Conservation (phyloP, 176 grass and related monocot species). For the Zoysia japonica region DNA sequence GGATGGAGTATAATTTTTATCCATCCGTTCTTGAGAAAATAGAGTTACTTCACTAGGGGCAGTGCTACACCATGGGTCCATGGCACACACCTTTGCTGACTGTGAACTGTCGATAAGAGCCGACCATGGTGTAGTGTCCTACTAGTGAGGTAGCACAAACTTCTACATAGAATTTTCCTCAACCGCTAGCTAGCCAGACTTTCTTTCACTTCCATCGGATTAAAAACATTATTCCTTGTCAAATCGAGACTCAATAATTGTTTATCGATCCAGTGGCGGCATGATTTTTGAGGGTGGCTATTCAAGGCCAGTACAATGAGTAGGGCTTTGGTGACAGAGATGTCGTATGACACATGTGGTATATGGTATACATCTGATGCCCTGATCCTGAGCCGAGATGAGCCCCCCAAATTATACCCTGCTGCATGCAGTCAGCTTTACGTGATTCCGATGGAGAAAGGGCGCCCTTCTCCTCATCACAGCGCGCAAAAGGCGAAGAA, state of each 20-base stretch:
- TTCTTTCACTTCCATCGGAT: neutral
- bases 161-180: too few species aligned
- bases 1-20: too few species aligned
- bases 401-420: constrained; percentile 39
- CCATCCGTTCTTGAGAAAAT: neutral
- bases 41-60: neutral
- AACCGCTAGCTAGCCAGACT: neutral
- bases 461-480: neutral
- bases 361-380: constrained; percentile 43
- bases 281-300: neutral
- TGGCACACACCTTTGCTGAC: too few species aligned
- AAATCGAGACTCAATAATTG: neutral
- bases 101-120: too few species aligned
- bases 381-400: constrained; percentile 23
- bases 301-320: neutral
- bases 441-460: constrained; percentile 47
- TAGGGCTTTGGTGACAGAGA: neutral
- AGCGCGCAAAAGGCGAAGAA: constrained; percentile 25
- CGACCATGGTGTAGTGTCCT: too few species aligned
- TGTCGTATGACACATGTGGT: constrained; percentile 34
- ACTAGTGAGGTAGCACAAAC: too few species aligned
- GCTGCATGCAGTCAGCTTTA: constrained; percentile 28
- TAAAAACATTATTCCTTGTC: neutral
- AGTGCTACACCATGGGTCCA: neutral
- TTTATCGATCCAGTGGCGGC: neutral